Evolutionary conservation across 495 filamentous ascomycete genomes (phyloP).

Genomic region (Hyaloscypha bicolor): DNA sequence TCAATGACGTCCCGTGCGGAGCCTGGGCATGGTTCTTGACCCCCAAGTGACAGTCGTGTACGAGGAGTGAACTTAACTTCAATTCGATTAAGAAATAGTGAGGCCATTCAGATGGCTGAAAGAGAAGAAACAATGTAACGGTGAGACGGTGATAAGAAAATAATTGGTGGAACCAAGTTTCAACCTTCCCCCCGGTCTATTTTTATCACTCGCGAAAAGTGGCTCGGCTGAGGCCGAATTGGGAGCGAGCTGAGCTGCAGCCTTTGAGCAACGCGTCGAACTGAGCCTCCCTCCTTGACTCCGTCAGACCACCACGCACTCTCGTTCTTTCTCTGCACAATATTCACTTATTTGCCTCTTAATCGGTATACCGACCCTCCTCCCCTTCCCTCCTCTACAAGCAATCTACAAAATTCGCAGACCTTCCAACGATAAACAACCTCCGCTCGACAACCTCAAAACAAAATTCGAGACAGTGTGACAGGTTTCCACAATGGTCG

Average conservation of each 20-base stretch:
- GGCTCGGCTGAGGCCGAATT: neutral
- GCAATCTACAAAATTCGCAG: neutral
- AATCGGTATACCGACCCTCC: neutral
- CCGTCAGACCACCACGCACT: slow-evolving; percentile 1
- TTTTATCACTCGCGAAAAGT: slow-evolving; percentile 3
- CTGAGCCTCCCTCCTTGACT: slow-evolving; percentile 7
- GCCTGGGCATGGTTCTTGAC: neutral
- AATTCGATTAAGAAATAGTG: neutral
- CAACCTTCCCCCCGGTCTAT: neutral
- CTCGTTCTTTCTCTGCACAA: neutral
- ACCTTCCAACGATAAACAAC: neutral
- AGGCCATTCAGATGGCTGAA: neutral
- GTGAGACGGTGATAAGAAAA: neutral
- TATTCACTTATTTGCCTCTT: neutral
- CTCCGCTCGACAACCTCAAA: neutral
- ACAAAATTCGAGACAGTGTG: slow-evolving; percentile 1
- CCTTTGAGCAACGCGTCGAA: no score
- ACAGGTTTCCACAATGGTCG: slow-evolving; percentile 32
- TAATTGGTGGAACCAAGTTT: neutral
- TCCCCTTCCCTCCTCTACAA: neutral
- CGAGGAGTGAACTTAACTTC: neutral
- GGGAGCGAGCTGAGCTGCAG: neutral
- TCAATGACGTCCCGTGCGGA: neutral
- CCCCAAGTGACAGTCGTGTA: neutral
- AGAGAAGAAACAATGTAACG: neutral